Evolutionary conservation across 495 filamentous ascomycete species (phyloP).

Genomic region (Cryomyces minteri): DNA sequence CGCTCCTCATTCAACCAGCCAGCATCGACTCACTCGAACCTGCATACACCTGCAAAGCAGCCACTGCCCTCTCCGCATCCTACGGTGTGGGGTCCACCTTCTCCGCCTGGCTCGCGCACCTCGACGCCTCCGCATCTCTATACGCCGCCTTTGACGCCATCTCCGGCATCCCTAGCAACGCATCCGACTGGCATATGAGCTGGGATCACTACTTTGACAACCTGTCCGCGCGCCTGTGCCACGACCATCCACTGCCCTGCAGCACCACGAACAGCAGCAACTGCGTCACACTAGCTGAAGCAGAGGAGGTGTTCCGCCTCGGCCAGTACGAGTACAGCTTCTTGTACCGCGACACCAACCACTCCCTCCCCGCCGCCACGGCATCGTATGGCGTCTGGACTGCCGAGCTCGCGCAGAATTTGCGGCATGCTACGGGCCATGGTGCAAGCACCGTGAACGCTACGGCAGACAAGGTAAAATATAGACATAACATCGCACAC

Average conservation of each 20-base stretch:
- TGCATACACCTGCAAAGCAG: constrained; percentile 34
- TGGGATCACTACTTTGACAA: constrained; percentile 65
- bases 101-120: constrained; percentile 34
- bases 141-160: constrained; percentile 35
- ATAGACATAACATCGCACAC: constrained; percentile 51
- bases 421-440: constrained; percentile 22
- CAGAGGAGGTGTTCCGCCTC: constrained; percentile 44
- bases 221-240: constrained; percentile 48
- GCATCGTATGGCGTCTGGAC: constrained; percentile 43
- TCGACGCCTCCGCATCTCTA: constrained; percentile 30
- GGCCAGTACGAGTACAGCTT: constrained; percentile 54
- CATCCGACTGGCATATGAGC: constrained; percentile 34
- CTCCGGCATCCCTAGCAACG: constrained; percentile 35
- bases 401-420: constrained; percentile 39
- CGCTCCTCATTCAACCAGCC: constrained; percentile 30
- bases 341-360: constrained; percentile 36
- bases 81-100: constrained; percentile 28
- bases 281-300: constrained; percentile 36
- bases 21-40: constrained; percentile 45
- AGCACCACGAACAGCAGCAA: constrained; percentile 24
- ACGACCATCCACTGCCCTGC: constrained; percentile 43
- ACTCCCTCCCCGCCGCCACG: constrained; percentile 33
- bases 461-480: constrained; percentile 24
- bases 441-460: constrained; percentile 11
- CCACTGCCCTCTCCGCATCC: constrained; percentile 23